Percentiles rank a stretch among this genome's conserved stretches.
Evolutionary conservation across 2,329 filamentous ascomycete genomes (phyloP).

Genomic region (Parascedosporium putredinis): DNA sequence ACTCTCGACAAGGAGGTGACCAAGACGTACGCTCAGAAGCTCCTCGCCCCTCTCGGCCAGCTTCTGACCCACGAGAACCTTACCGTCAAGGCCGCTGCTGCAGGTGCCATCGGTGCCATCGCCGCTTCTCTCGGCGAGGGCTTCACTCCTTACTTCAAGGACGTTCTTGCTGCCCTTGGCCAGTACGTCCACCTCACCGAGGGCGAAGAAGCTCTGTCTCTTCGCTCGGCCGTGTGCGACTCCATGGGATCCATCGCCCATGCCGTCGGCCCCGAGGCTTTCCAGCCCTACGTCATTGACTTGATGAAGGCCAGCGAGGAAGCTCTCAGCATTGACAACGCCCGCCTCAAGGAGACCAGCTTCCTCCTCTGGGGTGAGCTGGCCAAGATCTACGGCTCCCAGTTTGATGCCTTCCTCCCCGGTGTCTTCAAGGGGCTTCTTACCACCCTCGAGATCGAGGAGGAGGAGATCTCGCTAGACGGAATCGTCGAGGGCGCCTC

Average conservation of each 20-base stretch:
- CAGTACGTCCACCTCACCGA: conserved; percentile 79
- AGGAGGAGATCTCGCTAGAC: conserved; percentile 77
- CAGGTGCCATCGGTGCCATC: conserved; percentile 82
- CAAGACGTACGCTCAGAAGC: conserved; percentile 66
- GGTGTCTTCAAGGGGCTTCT: conserved; percentile 74
- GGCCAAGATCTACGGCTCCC: conserved; percentile 82
- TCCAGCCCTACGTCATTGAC: conserved; percentile 83
- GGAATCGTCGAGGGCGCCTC: conserved; percentile 38
- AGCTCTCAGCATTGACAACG: conserved; percentile 77
- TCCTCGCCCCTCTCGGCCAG: conserved; percentile 75
- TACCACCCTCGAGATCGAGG: conserved; percentile 74
- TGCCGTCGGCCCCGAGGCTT: conserved; percentile 74
- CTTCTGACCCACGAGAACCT: conserved; percentile 77
- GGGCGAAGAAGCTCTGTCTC: conserved; percentile 77
- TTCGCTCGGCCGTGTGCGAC: conserved; percentile 84
- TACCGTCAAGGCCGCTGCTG: conserved; percentile 81
- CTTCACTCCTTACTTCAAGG: conserved; percentile 85
- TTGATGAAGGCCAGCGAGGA: conserved; percentile 91
- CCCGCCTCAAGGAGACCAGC: conserved; percentile 85
- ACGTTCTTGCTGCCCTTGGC: conserved; percentile 82
- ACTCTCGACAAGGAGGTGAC: conserved; percentile 58
- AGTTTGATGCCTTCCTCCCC: conserved; percentile 68
- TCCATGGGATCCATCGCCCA: conserved; percentile 86
- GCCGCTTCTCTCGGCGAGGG: conserved; percentile 72
- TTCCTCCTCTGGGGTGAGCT: conserved; percentile 96